These are phyloP conservation scores for Lupinus albus DNA, from an alignment of 306 rosid genomes.

Conservation along the genomic window DNA sequence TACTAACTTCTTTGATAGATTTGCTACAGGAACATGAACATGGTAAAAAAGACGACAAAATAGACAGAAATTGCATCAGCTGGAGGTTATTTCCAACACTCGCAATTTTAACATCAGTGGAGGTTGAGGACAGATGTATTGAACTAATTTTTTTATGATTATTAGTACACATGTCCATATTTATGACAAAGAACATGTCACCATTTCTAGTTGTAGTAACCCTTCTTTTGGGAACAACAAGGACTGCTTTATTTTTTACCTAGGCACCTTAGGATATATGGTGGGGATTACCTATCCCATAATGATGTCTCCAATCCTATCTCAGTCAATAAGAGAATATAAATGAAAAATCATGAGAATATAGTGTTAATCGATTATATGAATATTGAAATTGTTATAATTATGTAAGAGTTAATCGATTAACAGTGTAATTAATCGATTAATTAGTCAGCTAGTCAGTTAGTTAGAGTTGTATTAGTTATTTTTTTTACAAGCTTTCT, in stretches of 20 bases:
- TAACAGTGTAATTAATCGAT: too few relatives aligned
- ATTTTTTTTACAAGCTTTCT: too few relatives aligned
- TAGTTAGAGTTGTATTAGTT: too few relatives aligned
- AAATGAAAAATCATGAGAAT: too few relatives aligned
- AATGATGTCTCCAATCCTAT: too few relatives aligned
- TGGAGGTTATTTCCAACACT: conserved; percentile 30
- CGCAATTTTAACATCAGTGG: conserved; percentile 33
- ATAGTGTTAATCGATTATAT: too few relatives aligned
- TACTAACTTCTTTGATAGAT: conserved; percentile 1
- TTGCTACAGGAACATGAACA: not conserved
- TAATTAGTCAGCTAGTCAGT: too few relatives aligned
- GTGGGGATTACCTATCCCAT: too few relatives aligned
- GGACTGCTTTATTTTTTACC: conserved; percentile 6
- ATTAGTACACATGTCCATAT: conserved; percentile 37
- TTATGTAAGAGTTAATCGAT: too few relatives aligned
- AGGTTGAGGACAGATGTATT: conserved; percentile 45
- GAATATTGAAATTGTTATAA: too few relatives aligned
- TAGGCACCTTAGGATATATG: conserved; percentile 2
- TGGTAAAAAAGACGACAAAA: not conserved
- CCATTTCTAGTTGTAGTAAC: conserved; percentile 28
- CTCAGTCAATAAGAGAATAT: too few relatives aligned
- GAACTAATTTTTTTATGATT: conserved; percentile 48
- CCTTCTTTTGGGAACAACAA: conserved; percentile 17
- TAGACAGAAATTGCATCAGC: conserved; percentile 7
- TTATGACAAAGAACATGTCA: conserved; percentile 42